Base-by-base conservation (phyloP, 2,329 filamentous ascomycete genomes). In the Fusarium ramigenum region DNA sequence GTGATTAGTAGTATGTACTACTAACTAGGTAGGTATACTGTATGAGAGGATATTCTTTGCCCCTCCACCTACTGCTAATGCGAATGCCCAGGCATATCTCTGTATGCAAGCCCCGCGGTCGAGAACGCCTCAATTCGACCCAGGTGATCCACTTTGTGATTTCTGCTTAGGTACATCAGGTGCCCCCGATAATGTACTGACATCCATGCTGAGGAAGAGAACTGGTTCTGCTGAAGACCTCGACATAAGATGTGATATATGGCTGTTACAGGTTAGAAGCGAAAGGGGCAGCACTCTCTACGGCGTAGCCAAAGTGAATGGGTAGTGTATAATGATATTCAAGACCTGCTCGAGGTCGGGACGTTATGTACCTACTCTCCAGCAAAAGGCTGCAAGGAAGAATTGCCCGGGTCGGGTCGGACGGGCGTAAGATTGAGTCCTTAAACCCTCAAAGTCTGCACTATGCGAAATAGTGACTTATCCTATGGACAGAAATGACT, bases 21-120 rank as follows among this genome's bases (percentile, higher is more conserved):
- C 25, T 34, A 37, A 10, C 16, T 37, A 40, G 16, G 9, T 9
- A 37, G 19, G 37, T 39, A 39, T 34, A 25, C 34, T 32, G 19
- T 50, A 44, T 34, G 32, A 42, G 39, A 25, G 28, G 19, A 61
- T 34, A 61, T 50, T 28, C 34, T 47, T n/a, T 60, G 54, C 69
- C 58, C 68, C 69, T 72, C 68, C 52, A 58, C 21, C 40, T 39
- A 39, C 39, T 36, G 40, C 30, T 37, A 39, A 57, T 42, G 16
- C 30, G 60, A 40, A 37, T 30, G 28, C 34, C 58, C 23, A 44
- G 25, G 34, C 21, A 57, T 39, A 19, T 23, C 36, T 28, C 36
- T 28, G 21, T 28, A 61, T 73, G 65, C 56, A 66, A 72, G 64
- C 70, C 68, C 50, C 63, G 32, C 40, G 44, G 59, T 43, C 70